Evolutionary conservation across 495 filamentous ascomycete genomes (phyloP).

Genomic region (Darksidea phi): DNA sequence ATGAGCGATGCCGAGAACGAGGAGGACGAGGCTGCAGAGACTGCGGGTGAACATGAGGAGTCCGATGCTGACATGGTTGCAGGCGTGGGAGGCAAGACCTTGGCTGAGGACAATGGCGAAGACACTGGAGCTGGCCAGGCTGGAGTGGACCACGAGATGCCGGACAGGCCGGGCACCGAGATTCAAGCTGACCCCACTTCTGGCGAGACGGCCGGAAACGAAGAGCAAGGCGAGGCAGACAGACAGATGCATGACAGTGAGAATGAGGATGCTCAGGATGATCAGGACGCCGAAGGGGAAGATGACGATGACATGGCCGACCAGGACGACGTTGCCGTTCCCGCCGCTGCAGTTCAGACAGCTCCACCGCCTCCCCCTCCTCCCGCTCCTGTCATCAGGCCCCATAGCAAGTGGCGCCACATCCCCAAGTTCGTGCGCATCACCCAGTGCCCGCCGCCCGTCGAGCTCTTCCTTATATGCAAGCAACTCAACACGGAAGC

Average conservation of each 20-base stretch:
- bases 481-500: constrained; percentile 24
- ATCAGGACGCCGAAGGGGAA: background rate
- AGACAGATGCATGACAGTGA: background rate
- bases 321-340: background rate
- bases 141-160: too few species aligned
- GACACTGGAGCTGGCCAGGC: too few species aligned
- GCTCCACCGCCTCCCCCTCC: constrained; percentile 1
- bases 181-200: too few species aligned
- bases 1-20: constrained; percentile 1
- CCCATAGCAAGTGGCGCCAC: constrained; percentile 29
- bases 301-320: background rate
- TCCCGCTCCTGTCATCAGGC: background rate
- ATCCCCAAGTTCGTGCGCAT: constrained; percentile 30
- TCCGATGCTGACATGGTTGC: background rate
- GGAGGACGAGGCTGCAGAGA: constrained; percentile 5
- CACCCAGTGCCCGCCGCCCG: constrained; percentile 21
- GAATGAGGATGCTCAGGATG: constrained; percentile 14
- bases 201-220: too few species aligned
- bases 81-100: too few species aligned
- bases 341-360: background rate
- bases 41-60: constrained; percentile 5
- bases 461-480: constrained; percentile 18
- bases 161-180: too few species aligned
- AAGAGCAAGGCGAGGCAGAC: too few species aligned
- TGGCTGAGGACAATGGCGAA: too few species aligned